Evolutionary conservation across 2,329 filamentous ascomycete genomes (phyloP).

Genomic region (Colletotrichum lini): DNA sequence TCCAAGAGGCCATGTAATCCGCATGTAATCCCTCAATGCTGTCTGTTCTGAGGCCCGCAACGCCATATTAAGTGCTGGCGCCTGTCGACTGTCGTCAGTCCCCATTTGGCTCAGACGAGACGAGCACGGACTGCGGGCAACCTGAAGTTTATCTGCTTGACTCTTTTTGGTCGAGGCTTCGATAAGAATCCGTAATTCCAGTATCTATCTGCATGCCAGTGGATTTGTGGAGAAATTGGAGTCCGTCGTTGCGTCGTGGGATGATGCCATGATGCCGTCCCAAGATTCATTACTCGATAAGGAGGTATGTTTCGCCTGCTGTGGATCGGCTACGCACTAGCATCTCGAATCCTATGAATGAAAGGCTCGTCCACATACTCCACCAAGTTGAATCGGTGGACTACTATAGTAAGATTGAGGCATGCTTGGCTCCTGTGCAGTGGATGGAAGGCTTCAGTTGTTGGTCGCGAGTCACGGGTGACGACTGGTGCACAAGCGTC

Average conservation of each 20-base stretch:
- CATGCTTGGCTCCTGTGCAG: not conserved
- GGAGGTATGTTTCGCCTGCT: slow-evolving; percentile 30
- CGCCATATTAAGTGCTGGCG: slow-evolving; percentile 29
- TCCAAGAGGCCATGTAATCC: slow-evolving; percentile 9
- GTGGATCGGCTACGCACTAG: slow-evolving; percentile 35
- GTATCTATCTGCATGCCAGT: not conserved
- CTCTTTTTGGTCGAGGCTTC: slow-evolving; percentile 16
- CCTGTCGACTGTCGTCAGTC: slow-evolving; percentile 32
- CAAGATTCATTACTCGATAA: slow-evolving; percentile 34
- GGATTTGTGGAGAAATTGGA: slow-evolving; percentile 26
- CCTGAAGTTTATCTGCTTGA: slow-evolving; percentile 36
- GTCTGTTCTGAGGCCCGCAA: slow-evolving; percentile 22
- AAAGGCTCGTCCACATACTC: not conserved
- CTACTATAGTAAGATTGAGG: no score
- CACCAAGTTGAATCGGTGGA: slow-evolving; percentile 3
- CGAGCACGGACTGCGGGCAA: slow-evolving; percentile 40
- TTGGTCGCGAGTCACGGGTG: slow-evolving; percentile 11
- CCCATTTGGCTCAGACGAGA: slow-evolving; percentile 29
- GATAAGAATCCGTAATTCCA: slow-evolving; percentile 10
- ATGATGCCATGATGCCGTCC: slow-evolving; percentile 30
- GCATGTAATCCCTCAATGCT: slow-evolving; percentile 12
- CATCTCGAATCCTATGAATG: slow-evolving; percentile 1
- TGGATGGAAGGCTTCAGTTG: slow-evolving; percentile 9
- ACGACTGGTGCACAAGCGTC: not conserved
- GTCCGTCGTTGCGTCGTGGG: slow-evolving; percentile 1